Conservation (phyloP, 73 alveolate genomes). For the Paramecium tetraurelia region DNA sequence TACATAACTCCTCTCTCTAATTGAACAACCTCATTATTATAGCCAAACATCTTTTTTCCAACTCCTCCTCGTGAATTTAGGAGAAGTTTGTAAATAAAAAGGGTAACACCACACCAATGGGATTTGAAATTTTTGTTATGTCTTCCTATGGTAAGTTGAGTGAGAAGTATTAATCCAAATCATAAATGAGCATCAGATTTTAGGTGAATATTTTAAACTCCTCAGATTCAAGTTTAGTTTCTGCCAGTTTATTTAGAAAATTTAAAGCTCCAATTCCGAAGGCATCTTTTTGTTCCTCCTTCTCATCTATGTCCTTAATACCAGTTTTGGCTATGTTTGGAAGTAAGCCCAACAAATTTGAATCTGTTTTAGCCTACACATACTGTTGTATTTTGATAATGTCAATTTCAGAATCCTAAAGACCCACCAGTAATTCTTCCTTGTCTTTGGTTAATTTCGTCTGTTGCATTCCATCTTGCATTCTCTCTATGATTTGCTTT, state of each 20-base stretch:
- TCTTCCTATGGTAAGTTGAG: conserved; percentile 22
- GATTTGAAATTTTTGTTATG: not conserved
- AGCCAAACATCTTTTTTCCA: conserved; percentile 37
- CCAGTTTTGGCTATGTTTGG: conserved; percentile 60
- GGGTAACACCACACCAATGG: conserved; percentile 25
- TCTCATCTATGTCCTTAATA: conserved; percentile 43
- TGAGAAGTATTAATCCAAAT: conserved; percentile 39
- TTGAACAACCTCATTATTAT: conserved; percentile 57
- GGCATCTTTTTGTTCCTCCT: conserved; percentile 33
- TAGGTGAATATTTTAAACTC: not conserved
- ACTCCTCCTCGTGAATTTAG: conserved; percentile 30
- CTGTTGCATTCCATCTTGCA: not conserved
- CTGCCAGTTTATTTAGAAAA: conserved; percentile 4
- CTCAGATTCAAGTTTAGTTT: not conserved
- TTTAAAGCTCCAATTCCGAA: not conserved
- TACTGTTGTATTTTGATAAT: not conserved
- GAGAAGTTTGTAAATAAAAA: conserved; percentile 48
- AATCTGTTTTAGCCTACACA: not conserved
- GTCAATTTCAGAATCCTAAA: not conserved
- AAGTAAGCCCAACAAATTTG: conserved; percentile 31
- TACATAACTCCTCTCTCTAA: conserved; percentile 51
- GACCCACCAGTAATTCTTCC: not conserved
- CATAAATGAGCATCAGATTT: not conserved
- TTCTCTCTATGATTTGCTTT: not conserved
- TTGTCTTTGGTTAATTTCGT: not conserved